Evolutionary conservation across 441 rosid genomes (phyloP), one percentile per base, ranked within the genome.

Genomic region (Gossypium schwendimanii): DNA sequence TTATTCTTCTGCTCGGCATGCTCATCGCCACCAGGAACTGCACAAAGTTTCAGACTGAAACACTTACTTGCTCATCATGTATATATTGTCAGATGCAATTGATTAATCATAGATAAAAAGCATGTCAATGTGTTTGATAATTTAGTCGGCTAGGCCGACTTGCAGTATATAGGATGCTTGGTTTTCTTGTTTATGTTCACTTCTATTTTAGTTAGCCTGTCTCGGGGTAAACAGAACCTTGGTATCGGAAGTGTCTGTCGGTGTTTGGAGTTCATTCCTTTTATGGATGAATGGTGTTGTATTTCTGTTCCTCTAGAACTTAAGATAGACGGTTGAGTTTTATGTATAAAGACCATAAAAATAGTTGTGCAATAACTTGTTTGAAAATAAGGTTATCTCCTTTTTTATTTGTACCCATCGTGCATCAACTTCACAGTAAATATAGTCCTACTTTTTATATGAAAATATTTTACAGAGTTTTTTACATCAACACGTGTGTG

Each of bases 1-100:
- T 14, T 87, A 81, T 78, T 73, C 87, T 60, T 72, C 74, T 59
- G 75, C 81, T 52, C 76, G 84, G 69, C 76, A 28, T 63, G 70
- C 69, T 63, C 82, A 21, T 10, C 78, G 23, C 74, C 67, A 39
- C 55, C 64, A 70, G 36, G 83, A 63, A 52, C 3, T 21, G n/a
- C 70, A 60, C 41, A 79, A 82, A 74, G 65, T 1, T 60, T 60
- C 65, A 45, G 57, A 59, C 63, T 15, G 73, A 36, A 57, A 63
- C 31, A 33, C 58, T n/a, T 45, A 2, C 58, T 52, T 8, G 21
- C 20, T 53, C 58, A 53, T 21, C 58, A 18, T 53, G 58, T 66
- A 8, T 67, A 24, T 24, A 41, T 24, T 24, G 31, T 20, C 18
- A 21, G 53, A 64, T 44, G 69, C 12, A 6, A n/a, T 24, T 24